These are phyloP conservation scores for Lobosporangium transversale DNA, from an alignment of 192 early-diverging fungal genomes.

Conservation along the genomic window DNA sequence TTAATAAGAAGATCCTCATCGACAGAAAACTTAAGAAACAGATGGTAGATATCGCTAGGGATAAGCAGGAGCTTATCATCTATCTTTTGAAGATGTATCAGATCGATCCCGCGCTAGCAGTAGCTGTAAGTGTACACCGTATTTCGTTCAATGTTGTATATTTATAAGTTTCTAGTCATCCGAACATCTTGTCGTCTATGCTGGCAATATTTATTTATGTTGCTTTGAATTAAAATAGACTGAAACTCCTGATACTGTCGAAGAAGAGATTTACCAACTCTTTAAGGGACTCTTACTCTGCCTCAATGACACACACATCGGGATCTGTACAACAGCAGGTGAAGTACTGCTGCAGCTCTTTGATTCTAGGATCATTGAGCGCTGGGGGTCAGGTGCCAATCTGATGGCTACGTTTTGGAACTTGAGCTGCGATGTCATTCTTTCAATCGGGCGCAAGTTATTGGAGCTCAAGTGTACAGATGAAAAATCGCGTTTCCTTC, in stretches of 20 bases:
- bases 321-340: slow-evolving; percentile 78
- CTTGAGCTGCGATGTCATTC: slow-evolving; percentile 69
- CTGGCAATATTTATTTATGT: slow-evolving; percentile 3
- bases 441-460: slow-evolving; percentile 78
- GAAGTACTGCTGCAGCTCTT: slow-evolving; percentile 80
- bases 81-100: slow-evolving; percentile 80
- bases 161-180: too few species aligned
- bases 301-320: slow-evolving; percentile 73
- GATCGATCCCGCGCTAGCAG: slow-evolving; percentile 78
- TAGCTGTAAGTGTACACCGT: slow-evolving; percentile 63
- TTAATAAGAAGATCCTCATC: slow-evolving; percentile 47
- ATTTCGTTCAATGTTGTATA: too few species aligned
- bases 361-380: slow-evolving; percentile 70
- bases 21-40: slow-evolving; percentile 58
- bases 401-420: slow-evolving; percentile 86
- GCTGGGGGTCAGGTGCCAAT: slow-evolving; percentile 82
- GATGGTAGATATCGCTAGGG: slow-evolving; percentile 65
- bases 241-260: slow-evolving; percentile 70
- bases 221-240: slow-evolving; percentile 49
- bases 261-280: slow-evolving; percentile 77
- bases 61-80: slow-evolving; percentile 84
- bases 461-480: slow-evolving; percentile 76
- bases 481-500: slow-evolving; percentile 70
- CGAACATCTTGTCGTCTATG: too few species aligned
- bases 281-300: slow-evolving; percentile 81